Evolutionary conservation across 129 eudicot species (phyloP).

Genomic region (Lonicera japonica): DNA sequence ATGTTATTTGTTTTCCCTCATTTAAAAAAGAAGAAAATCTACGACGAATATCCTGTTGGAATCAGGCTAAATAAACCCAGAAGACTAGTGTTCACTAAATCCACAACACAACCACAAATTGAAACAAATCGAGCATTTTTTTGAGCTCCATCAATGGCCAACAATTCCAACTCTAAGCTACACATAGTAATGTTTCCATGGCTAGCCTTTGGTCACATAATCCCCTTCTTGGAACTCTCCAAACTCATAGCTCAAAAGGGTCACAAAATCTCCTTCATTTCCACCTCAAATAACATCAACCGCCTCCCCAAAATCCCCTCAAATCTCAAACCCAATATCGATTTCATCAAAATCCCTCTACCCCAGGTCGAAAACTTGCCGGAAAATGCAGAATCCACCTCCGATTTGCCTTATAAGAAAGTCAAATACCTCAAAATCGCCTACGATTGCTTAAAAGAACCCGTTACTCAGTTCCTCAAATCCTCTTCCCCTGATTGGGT

Average conservation of each 20-base stretch:
- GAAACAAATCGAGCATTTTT: no score
- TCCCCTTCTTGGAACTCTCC: slow-evolving; percentile 25
- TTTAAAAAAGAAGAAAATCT: no score
- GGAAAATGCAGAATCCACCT: slow-evolving; percentile 15
- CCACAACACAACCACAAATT: no score
- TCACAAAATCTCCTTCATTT: slow-evolving; percentile 11
- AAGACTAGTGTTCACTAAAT: no score
- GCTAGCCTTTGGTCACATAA: slow-evolving; percentile 33
- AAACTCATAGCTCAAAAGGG: slow-evolving; percentile 24
- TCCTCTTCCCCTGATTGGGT: slow-evolving; percentile 11
- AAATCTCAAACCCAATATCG: not conserved
- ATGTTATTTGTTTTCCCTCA: no score
- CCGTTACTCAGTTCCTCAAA: slow-evolving; percentile 13
- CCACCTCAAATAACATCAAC: slow-evolving; percentile 19
- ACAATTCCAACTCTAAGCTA: no score
- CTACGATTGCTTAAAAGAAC: slow-evolving; percentile 2
- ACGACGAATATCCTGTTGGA: no score
- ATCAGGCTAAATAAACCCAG: no score
- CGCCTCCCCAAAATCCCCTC: slow-evolving; percentile 27
- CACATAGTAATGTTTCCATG: slow-evolving; percentile 29
- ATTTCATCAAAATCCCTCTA: slow-evolving; percentile 14
- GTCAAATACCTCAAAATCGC: slow-evolving; percentile 21
- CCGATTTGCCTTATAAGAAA: slow-evolving; percentile 10
- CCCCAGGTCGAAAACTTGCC: slow-evolving; percentile 12
- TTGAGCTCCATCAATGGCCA: no score